Percentiles rank a stretch among this genome's conserved stretches.
Evolutionary conservation across 768 basidiomycete genomes (phyloP).

Genomic region (Naematelia aurantialba): DNA sequence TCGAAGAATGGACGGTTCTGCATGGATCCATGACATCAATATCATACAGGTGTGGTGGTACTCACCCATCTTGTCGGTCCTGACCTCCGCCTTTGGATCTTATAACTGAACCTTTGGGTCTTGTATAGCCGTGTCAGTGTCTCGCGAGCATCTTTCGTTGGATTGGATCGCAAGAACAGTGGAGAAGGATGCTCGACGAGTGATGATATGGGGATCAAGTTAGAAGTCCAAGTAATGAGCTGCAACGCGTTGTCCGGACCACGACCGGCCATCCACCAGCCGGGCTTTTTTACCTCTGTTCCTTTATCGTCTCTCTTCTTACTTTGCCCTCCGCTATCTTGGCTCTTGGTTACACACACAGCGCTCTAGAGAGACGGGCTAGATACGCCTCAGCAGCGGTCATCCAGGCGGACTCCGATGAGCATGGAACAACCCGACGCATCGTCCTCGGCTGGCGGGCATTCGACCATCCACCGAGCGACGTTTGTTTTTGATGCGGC

Average conservation of each 20-base stretch:
- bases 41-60: background rate
- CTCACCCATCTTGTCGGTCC: conserved; percentile 6
- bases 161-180: background rate
- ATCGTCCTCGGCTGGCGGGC: conserved; percentile 15
- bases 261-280: background rate
- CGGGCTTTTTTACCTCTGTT: background rate
- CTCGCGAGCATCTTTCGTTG: background rate
- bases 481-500: conserved; percentile 33
- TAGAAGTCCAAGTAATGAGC: too few species aligned
- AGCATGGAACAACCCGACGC: conserved; percentile 25
- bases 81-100: background rate
- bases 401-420: too few species aligned
- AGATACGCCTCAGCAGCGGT: too few species aligned
- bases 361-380: too few species aligned
- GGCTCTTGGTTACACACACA: too few species aligned
- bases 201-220: too few species aligned
- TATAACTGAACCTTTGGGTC: background rate
- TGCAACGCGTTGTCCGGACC: too few species aligned
- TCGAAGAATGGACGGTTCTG: conserved; percentile 2
- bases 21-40: background rate
- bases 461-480: conserved; percentile 11
- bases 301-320: background rate
- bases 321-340: background rate
- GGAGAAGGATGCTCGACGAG: background rate
- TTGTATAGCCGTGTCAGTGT: background rate